phyloP scores from a whole-genome alignment of 495 filamentous ascomycete genomes.

The Collariella sp. region DNA sequence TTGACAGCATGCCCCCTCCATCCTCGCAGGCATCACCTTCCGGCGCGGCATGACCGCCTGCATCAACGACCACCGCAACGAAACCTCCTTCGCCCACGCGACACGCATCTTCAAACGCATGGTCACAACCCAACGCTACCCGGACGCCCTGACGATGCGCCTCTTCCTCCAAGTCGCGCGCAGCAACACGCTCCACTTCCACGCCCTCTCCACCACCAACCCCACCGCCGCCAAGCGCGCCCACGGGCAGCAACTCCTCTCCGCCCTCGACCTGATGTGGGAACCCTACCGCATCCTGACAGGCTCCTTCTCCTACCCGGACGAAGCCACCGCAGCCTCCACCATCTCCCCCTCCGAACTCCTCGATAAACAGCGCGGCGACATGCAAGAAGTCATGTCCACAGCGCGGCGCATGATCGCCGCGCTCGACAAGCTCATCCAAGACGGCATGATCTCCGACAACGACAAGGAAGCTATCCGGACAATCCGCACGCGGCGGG shows the following conservation, averaged over 20 bases:
- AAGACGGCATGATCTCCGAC: conserved; percentile 16
- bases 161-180: conserved; percentile 35
- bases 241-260: conserved; percentile 28
- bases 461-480: conserved; percentile 4
- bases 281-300: conserved; percentile 25
- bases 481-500: conserved; percentile 23
- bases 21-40: conserved; percentile 48
- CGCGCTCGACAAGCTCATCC: conserved; percentile 29
- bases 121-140: conserved; percentile 30
- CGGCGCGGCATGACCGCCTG: conserved; percentile 63
- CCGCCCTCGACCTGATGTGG: conserved; percentile 35
- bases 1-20: conserved; percentile 42
- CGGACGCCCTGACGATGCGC: conserved; percentile 37
- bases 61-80: conserved; percentile 60
- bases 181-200: conserved; percentile 21
- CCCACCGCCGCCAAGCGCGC: conserved; percentile 11
- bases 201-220: conserved; percentile 1
- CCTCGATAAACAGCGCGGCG: conserved; percentile 4
- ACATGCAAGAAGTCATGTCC: conserved; percentile 29
- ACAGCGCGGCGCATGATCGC: conserved; percentile 36
- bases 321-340: conserved; percentile 7
- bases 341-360: conserved; percentile 12
- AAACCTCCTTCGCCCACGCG: conserved; percentile 48
- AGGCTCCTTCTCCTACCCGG: conserved; percentile 19
- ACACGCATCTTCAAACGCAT: conserved; percentile 51